Evolutionary conservation across 176 grass and related monocot genomes (phyloP), one percentile per base, ranked within the genome.

Genomic region (Oryza meyeriana): DNA sequence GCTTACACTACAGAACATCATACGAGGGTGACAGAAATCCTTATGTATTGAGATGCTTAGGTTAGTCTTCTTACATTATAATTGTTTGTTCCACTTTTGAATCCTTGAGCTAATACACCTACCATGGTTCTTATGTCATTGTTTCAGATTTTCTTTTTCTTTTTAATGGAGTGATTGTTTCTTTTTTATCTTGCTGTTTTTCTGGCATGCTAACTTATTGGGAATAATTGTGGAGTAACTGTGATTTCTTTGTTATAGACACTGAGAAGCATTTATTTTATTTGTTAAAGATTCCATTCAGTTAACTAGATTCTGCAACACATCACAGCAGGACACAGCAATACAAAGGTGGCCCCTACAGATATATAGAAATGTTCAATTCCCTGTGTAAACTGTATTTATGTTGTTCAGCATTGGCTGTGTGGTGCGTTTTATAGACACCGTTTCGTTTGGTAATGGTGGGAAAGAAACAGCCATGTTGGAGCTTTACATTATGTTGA

Each of bases 1-100:
- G 47, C 30, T 48, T 20, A 79, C 79, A 35, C 11, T 42, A 42
- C 28, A 59, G 72, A 67, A 82, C 27, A 71, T 85, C 39, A 76
- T 40, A 78, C 18, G 14, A 35, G 26, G 72, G 17, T 78, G 79
- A 50, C 79, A 30, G 4, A 78, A 61, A 86, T 67, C 62, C 64
- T 67, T 67, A 27, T 61, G 0, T 45, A 31, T 31, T 58, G 14
- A 45, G 32, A 64, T 81, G 25, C 16, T 77, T 77, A 34, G 71
- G 18, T 61, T 78, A 57, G 29, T 47, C 22, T 31, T 41, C 14
- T 83, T 79, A 14, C 28, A 8, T 74, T 69, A 45, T 22, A 28
- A 63, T 6, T 5, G n/a, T 31, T 6, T 5, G n/a, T 31, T 44
- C 72, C 16, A 6, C 18, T 62, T 84, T 44, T 45, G 79, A 44